These are phyloP conservation scores for Silene noctiflora DNA, from an alignment of 179 eudicot genomes.

Conservation along the genomic window DNA sequence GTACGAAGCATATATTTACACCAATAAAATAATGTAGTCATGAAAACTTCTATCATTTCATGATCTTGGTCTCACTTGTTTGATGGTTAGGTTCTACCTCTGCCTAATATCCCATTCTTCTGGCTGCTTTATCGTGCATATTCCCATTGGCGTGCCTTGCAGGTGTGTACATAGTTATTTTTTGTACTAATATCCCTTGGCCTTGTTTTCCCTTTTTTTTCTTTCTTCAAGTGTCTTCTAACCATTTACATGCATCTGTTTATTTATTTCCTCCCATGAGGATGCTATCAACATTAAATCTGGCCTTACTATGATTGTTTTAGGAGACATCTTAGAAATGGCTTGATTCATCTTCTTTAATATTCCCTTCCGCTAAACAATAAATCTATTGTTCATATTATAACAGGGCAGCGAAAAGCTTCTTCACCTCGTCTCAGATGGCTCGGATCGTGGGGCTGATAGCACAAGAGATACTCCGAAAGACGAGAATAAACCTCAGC, in stretches of 20 bases:
- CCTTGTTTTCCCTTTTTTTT: too few relatives aligned
- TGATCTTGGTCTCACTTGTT: slow-evolving; percentile 8
- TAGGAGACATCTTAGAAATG: background rate
- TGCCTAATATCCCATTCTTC: slow-evolving; percentile 97
- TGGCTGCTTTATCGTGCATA: slow-evolving; percentile 91
- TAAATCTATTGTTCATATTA: slow-evolving; percentile 13
- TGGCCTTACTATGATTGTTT: too few relatives aligned
- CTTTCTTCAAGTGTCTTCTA: background rate
- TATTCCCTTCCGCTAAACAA: background rate
- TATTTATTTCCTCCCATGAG: background rate
- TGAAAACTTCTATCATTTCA: background rate
- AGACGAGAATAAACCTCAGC: slow-evolving; percentile 21
- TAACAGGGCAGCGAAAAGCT: slow-evolving; percentile 89
- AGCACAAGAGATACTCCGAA: slow-evolving; percentile 25
- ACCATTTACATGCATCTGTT: background rate
- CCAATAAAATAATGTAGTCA: background rate
- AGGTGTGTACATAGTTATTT: slow-evolving; percentile 44
- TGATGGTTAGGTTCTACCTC: slow-evolving; percentile 70
- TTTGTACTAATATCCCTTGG: background rate
- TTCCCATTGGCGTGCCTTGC: slow-evolving; percentile 94
- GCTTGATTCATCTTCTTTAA: background rate
- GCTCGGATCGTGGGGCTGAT: slow-evolving; percentile 31
- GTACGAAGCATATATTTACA: slow-evolving; percentile 34
- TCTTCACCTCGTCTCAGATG: slow-evolving; percentile 67
- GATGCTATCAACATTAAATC: background rate